A percentile compares a stretch with the other conserved stretches of the same genome.
Evolutionary conservation across 331 rosid genomes (phyloP).

Genomic region (Malus hybrid): DNA sequence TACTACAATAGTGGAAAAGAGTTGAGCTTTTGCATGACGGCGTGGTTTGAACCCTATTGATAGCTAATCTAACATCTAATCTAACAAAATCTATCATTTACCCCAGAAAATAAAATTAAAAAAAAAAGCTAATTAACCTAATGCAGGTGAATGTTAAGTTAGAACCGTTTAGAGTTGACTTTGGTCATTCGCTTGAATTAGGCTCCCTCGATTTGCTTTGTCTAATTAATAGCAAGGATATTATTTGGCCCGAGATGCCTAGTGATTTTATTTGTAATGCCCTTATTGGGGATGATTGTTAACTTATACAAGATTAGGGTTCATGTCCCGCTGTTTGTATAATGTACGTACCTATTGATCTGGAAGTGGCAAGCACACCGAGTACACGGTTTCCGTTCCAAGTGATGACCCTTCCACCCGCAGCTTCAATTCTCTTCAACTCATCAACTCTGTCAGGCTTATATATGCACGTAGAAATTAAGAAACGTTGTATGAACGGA

Average conservation of each 20-base stretch:
- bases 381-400: constrained; percentile 91
- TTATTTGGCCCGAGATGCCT: not conserved
- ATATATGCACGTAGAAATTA: not conserved
- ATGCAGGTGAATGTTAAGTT: not conserved
- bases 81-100: no score
- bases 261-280: no score
- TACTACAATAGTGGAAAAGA: no score
- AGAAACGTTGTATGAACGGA: not conserved
- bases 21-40: no score
- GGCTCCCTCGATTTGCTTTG: not conserved
- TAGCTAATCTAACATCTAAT: no score
- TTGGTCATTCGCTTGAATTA: not conserved
- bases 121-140: not conserved
- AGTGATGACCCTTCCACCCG: constrained; percentile 81
- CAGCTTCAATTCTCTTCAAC: constrained; percentile 84
- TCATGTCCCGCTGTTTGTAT: not conserved
- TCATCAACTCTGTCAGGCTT: constrained; percentile 84
- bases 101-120: no score
- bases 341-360: constrained; percentile 73
- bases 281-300: no score
- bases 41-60: no score
- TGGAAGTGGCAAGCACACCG: constrained; percentile 89
- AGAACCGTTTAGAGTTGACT: not conserved
- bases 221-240: not conserved
- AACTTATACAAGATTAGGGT: not conserved